A percentile compares a stretch with the other conserved stretches of the same genome.
These are phyloP conservation scores for Alternaria sp. DNA, from an alignment of 2,329 filamentous ascomycete genomes.

Conservation along the genomic window DNA sequence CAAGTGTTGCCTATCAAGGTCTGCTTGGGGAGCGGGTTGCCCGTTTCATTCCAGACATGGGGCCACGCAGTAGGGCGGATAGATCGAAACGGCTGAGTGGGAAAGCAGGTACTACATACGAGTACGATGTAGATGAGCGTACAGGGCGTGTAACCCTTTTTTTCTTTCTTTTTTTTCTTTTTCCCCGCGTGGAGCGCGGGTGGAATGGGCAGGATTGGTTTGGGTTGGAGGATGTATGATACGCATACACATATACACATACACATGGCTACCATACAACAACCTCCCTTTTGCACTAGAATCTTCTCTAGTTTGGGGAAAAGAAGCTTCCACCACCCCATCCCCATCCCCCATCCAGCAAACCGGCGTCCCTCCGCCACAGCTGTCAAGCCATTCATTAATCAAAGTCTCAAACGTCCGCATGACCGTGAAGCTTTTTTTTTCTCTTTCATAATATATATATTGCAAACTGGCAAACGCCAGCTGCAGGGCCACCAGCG, in stretches of 20 bases:
- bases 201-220: too few species aligned
- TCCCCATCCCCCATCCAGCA: not conserved
- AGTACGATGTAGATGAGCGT: not conserved
- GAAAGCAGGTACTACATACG: not conserved
- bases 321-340: constrained; percentile 20
- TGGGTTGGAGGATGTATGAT: not conserved
- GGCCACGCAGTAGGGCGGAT: not conserved
- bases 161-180: too few species aligned
- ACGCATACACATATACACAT: not conserved
- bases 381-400: constrained; percentile 12
- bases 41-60: too few species aligned
- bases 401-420: constrained; percentile 17
- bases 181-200: too few species aligned
- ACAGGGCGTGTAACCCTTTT: too few species aligned
- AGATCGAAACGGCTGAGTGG: not conserved
- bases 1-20: too few species aligned
- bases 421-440: constrained; percentile 20
- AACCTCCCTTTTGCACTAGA: constrained; percentile 11
- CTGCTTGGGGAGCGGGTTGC: too few species aligned
- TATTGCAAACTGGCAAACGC: too few species aligned
- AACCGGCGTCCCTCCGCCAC: not conserved
- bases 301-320: constrained; percentile 26
- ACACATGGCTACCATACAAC: not conserved
- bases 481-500: constrained; percentile 17
- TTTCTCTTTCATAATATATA: not conserved